These are phyloP conservation scores for Leccinellum rugosiceps DNA, from an alignment of 768 basidiomycete genomes.

Conservation along the genomic window DNA sequence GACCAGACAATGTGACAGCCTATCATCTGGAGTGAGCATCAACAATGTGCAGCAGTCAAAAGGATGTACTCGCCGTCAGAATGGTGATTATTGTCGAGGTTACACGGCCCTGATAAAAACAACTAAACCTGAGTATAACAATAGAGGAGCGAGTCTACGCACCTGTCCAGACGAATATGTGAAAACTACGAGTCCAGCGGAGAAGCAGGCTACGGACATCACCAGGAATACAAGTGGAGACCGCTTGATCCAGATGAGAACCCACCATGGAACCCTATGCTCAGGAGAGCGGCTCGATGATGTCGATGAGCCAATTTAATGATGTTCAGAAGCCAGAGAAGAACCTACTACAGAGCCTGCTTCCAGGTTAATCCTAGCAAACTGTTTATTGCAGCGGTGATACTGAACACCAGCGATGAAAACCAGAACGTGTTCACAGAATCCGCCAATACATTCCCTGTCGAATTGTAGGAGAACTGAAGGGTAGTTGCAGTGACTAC, in stretches of 20 bases:
- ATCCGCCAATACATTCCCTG: slow-evolving; percentile 35
- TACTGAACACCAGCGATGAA: slow-evolving; percentile 52
- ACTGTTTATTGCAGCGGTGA: slow-evolving; percentile 54
- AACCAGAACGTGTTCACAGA: slow-evolving; percentile 55
- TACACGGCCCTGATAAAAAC: slow-evolving; percentile 43
- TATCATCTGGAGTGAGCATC: slow-evolving; percentile 13
- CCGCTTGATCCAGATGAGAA: slow-evolving; percentile 79
- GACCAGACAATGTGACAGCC: slow-evolving; percentile 40
- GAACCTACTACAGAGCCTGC: slow-evolving; percentile 53
- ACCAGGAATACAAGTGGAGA: slow-evolving; percentile 82
- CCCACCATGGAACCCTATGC: slow-evolving; percentile 57
- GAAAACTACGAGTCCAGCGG: slow-evolving; percentile 72
- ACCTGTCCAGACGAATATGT: slow-evolving; percentile 73
- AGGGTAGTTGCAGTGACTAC: slow-evolving; percentile 51
- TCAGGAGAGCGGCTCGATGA: slow-evolving; percentile 47
- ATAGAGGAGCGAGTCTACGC: slow-evolving; percentile 24
- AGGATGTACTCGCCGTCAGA: slow-evolving; percentile 45
- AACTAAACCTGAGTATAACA: slow-evolving; percentile 16
- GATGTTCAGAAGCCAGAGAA: slow-evolving; percentile 8
- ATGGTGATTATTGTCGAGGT: slow-evolving; percentile 75
- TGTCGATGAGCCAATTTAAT: slow-evolving; percentile 16
- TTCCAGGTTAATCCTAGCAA: slow-evolving; percentile 53
- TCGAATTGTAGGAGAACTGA: slow-evolving; percentile 42
- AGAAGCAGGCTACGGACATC: slow-evolving; percentile 81
- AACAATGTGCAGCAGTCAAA: not conserved